Evolutionary conservation across 2,329 filamentous ascomycete species (phyloP), one percentile per base, ranked within the genome.

Genomic region (Clonostachys rhizophaga): DNA sequence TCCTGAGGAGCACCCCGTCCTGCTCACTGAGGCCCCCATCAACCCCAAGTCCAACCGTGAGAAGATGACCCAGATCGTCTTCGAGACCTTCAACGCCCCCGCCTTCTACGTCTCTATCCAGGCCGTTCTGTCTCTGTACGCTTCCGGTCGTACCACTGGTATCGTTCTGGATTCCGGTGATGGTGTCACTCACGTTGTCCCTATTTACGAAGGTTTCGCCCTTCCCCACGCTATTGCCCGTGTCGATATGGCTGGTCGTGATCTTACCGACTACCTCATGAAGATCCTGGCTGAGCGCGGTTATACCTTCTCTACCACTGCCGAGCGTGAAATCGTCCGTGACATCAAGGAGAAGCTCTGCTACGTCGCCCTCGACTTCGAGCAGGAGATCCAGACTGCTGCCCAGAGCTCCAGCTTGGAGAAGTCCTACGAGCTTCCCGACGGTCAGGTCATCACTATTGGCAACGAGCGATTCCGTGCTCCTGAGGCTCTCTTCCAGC

Each of bases 271-370:
- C 76, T 97, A 99, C 84, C 87, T 99, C 67, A 97, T 99, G 94
- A 97, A 97, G 89, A 97, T 99, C 68, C 80, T 99, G 66, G 94
- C 94, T 65, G 94, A 99, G 87, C 91, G 94, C 70, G 94, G 94
- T 67, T 97, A 99, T 84, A 90, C 90, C 65, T 99, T 99, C 89
- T 96, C 92, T 70, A 99, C 94, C 79, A 97, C 94, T 54, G 94
- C 94, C 75, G 94, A 99, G 84, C 94, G 94, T 76, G 94, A 97
- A 95, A 99, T 97, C 71, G 94, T 97, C 68, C 92, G 94, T 82
- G 94, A 99, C 75, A 97, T 99, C 83, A 99, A 99, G 88, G 94
- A 99, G 88, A 99, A 97, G 87, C 91, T 99, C 67, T 99, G 94
- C 87, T 99, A 99, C 80, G 94, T 97, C 69, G 94, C 94, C 59